Evolutionary conservation across 345 rosid species (phyloP), one percentile per base, ranked within the genome.

Genomic region (Rhizophora apiculata): DNA sequence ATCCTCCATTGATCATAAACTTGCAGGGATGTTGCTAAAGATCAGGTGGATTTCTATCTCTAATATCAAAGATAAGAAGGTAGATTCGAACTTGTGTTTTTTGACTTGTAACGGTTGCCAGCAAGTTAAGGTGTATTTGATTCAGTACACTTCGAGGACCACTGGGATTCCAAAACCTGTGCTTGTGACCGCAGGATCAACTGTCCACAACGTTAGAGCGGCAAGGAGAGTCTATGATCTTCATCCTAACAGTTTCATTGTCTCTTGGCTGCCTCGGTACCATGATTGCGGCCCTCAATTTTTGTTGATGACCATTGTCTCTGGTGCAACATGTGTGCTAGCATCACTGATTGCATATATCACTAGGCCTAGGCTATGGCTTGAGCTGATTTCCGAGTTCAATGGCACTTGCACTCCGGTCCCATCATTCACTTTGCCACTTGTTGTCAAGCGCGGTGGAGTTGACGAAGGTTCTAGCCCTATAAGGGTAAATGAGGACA

Each of bases 221-320:
- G 93, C 89, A 0, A 83, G 90, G 51, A 88, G 79, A 70, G 74
- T 85, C 30, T 88, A 86, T 0, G 86, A 84, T 68, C 83, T 88
- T 30, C 82, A 82, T 64, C 90, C 86, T 0, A 83, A 74, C 55
- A 86, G 86, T 34, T 75, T 71, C 7, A 76, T 86, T 4, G 82
- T 72, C 27, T 86, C 88, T 0, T 88, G 88, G 90, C 70, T 88
- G 74, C 90, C 90, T 36, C 93, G 83, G 71, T 86, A 86, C 78
- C 90, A 88, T 39, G 93, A 85, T 34, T 86, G 90, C 39, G 93
- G 90, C 60, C 85, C 86, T 21, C 81, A 86, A 80, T 88, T 88
- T 61, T 68, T 88, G 79, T 55, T 86, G 21, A 80, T 88, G 60
- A 81, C 82, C 1, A 64, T 83, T 19, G 74, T 86, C 9, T 74